A percentile compares a stretch with the other conserved stretches of the same genome.
phyloP scores from a whole-genome alignment of 805 yeast genomes.

The Vanderwaltozyma yarrowii region DNA sequence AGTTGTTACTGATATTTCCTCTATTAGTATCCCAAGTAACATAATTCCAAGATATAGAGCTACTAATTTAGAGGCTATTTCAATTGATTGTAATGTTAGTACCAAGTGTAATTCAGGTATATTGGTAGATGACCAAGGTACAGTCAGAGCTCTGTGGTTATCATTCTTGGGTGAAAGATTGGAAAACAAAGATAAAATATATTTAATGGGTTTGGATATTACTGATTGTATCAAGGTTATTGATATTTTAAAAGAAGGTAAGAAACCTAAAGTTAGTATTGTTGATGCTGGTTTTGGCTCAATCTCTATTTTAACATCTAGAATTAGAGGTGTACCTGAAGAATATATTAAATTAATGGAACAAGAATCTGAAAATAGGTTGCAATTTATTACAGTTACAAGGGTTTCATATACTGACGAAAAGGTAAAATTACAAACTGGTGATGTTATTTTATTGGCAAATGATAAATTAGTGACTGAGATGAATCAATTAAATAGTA shows the following conservation, averaged over 20 bases:
- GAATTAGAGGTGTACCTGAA: slow-evolving; percentile 81
- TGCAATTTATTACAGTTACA: slow-evolving; percentile 62
- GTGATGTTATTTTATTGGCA: slow-evolving; percentile 69
- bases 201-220: slow-evolving; percentile 69
- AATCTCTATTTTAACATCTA: slow-evolving; percentile 59
- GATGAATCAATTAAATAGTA: slow-evolving; percentile 51
- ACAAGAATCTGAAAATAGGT: slow-evolving; percentile 48
- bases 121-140: slow-evolving; percentile 66
- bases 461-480: slow-evolving; percentile 55
- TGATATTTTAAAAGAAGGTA: slow-evolving; percentile 37
- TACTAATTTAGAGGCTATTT: slow-evolving; percentile 66
- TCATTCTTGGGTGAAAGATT: slow-evolving; percentile 69
- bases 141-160: slow-evolving; percentile 77
- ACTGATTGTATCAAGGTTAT: slow-evolving; percentile 53
- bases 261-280: slow-evolving; percentile 50
- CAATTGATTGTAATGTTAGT: slow-evolving; percentile 62
- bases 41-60: slow-evolving; percentile 75
- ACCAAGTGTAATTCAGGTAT: slow-evolving; percentile 74
- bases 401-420: slow-evolving; percentile 50
- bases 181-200: slow-evolving; percentile 51
- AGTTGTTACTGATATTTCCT: slow-evolving; percentile 63
- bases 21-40: slow-evolving; percentile 62
- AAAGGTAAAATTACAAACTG: slow-evolving; percentile 34
- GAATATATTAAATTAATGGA: slow-evolving; percentile 69
- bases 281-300: slow-evolving; percentile 73